Evolutionary conservation across 2,329 filamentous ascomycete genomes (phyloP), one percentile per base, ranked within the genome.

Genomic region (Ceratocystis lukuohia): DNA sequence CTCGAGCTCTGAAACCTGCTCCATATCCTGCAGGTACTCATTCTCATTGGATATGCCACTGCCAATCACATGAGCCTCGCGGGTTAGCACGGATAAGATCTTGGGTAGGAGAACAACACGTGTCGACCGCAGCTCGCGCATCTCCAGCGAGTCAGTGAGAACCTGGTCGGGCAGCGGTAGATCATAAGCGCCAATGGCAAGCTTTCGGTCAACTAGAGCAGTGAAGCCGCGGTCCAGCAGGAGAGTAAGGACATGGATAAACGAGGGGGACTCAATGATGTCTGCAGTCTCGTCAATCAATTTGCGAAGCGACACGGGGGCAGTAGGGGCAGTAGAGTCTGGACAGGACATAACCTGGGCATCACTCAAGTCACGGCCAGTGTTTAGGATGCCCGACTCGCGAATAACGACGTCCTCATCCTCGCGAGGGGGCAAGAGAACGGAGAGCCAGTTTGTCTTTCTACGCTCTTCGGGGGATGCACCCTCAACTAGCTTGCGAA

Each of bases 281-380:
- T 99, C 94, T 48, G 93, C 89, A 1, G 94, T 97, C 78, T 99
- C 94, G 74, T 99, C 93, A 1, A 99, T 83, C 22, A 99, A 83
- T 67, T 89, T 87, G 66, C 93, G 86, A 66, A 99, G 83, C 82
- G 80, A 37, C 79, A 74, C 65, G 6, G 67, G 64, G 3, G 66
- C 53, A 30, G 61, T 61, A 7, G 65, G 28, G 20, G 62, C 44
- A 5, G 57, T 41, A 15, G 75, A 69, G 72, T 75, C 57, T 71
- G 78, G 70, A 12, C 37, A 44, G 12, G 62, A 65, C 15, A 45
- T 44, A 53, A 62, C 61, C 17, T 37, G 41, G 45, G 56, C 56
- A 25, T 22, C 41, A 20, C 22, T 6, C 20, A 37, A 28, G 41
- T 45, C 46, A 10, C 30, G 25, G 41, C 79, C 79, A 68, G 83